Percentiles rank a stretch among this genome's conserved stretches.
Conservation (phyloP, 306 rosid species). For the Alnus rubra region DNA sequence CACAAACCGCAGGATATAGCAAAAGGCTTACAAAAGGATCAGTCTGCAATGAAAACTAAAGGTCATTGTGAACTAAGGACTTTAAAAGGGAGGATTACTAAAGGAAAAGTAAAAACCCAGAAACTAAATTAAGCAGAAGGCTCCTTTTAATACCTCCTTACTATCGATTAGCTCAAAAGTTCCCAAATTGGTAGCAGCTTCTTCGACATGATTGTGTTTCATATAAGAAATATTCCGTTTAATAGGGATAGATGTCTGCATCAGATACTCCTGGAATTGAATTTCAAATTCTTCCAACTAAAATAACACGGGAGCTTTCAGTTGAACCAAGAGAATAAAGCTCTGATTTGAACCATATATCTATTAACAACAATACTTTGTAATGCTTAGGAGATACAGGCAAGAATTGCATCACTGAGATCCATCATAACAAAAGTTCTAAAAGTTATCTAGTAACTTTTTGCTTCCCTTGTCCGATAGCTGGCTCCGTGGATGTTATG, state of each 20-base stretch:
- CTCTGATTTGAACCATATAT: slow-evolving; percentile 9
- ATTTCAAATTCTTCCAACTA: slow-evolving; percentile 25
- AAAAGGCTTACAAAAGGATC: slow-evolving; percentile 5
- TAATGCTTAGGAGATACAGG: slow-evolving; percentile 8
- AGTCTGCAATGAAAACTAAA: neutral
- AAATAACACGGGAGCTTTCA: slow-evolving; percentile 4
- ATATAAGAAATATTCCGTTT: slow-evolving; percentile 42
- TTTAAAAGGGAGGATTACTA: slow-evolving; percentile 8
- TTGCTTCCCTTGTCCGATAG: slow-evolving; percentile 2
- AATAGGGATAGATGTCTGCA: slow-evolving; percentile 31
- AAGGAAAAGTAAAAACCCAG: slow-evolving; percentile 23
- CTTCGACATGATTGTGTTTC: slow-evolving; percentile 45
- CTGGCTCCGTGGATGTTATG: slow-evolving; percentile 1
- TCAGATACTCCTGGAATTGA: slow-evolving; percentile 30
- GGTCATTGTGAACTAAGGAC: neutral
- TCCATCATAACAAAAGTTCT: neutral
- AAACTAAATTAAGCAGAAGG: slow-evolving; percentile 15
- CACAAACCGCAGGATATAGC: neutral
- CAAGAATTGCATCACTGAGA: neutral
- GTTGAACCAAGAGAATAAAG: slow-evolving; percentile 8
- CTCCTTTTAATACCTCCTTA: slow-evolving; percentile 51
- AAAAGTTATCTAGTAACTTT: slow-evolving; percentile 3
- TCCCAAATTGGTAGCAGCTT: slow-evolving; percentile 46
- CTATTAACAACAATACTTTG: slow-evolving; percentile 8
- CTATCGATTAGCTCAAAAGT: slow-evolving; percentile 51